Evolutionary conservation across 108 stramenopile genomes (phyloP).

Genomic region (Cylindrotheca fusiformis): DNA sequence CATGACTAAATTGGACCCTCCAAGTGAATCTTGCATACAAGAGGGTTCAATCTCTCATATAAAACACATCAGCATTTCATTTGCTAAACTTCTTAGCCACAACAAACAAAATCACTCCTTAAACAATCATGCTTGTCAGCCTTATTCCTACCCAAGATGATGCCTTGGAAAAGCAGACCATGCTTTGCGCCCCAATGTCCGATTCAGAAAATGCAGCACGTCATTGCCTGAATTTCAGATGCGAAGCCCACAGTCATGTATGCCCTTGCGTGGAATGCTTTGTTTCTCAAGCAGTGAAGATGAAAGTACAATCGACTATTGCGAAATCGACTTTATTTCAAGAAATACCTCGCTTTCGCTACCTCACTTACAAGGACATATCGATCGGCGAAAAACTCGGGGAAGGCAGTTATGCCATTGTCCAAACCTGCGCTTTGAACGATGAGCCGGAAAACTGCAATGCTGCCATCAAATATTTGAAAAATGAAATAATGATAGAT

Average conservation of each 20-base stretch:
- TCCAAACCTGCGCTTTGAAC: conserved; percentile 20
- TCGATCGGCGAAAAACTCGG: conserved; percentile 24
- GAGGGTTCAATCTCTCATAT: too few relatives aligned
- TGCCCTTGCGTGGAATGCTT: conserved; percentile 38
- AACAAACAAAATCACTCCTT: too few relatives aligned
- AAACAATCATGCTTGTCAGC: too few relatives aligned
- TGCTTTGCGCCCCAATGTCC: too few relatives aligned
- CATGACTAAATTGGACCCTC: too few relatives aligned
- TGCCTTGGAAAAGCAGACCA: too few relatives aligned
- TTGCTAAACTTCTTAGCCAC: too few relatives aligned
- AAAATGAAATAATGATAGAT: conserved; percentile 28
- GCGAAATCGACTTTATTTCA: conserved; percentile 28
- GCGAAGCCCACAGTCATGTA: conserved; percentile 43
- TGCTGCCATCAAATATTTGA: conserved; percentile 50
- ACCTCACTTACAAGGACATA: background rate
- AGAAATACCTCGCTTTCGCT: conserved; percentile 8
- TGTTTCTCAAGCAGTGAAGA: conserved; percentile 32
- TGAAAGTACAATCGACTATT: conserved; percentile 18
- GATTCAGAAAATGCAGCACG: too few relatives aligned
- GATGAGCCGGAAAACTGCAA: conserved; percentile 11
- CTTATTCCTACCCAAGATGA: too few relatives aligned
- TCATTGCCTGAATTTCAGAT: too few relatives aligned
- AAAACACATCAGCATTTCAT: too few relatives aligned
- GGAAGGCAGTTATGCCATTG: conserved; percentile 42
- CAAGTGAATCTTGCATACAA: too few relatives aligned